These are phyloP conservation scores for Clitopilus passeckerianus DNA, from an alignment of 768 basidiomycete species.

Conservation along the genomic window DNA sequence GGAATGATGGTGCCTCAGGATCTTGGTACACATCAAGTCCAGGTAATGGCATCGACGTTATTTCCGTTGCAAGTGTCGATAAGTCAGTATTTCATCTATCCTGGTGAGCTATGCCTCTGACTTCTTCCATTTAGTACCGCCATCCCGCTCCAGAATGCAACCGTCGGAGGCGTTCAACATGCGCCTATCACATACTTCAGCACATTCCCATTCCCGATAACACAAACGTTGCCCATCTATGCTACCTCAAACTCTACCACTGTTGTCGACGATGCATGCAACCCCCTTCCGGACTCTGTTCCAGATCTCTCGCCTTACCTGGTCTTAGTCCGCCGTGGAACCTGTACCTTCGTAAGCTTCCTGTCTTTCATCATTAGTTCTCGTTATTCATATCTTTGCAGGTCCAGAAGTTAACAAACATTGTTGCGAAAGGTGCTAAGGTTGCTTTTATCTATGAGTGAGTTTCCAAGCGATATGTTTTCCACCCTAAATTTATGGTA, in stretches of 20 bases:
- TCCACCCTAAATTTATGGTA: neutral
- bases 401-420: slow-evolving; percentile 48
- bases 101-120: neutral
- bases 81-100: slow-evolving; percentile 27
- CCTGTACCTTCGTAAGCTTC: slow-evolving; percentile 48
- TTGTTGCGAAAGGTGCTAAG: slow-evolving; percentile 48
- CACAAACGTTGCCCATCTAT: slow-evolving; percentile 45
- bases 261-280: slow-evolving; percentile 54
- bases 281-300: slow-evolving; percentile 43
- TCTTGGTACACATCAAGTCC: slow-evolving; percentile 58
- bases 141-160: slow-evolving; percentile 52
- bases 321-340: slow-evolving; percentile 54
- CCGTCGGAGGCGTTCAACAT: slow-evolving; percentile 41
- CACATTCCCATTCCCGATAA: slow-evolving; percentile 40
- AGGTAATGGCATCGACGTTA: slow-evolving; percentile 49
- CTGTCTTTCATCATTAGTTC: neutral
- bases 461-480: slow-evolving; percentile 10
- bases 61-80: slow-evolving; percentile 51
- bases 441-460: slow-evolving; percentile 52
- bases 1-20: slow-evolving; percentile 52
- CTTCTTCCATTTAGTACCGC: slow-evolving; percentile 31
- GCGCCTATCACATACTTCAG: slow-evolving; percentile 51
- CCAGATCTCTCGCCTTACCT: slow-evolving; percentile 51
- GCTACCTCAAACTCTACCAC: slow-evolving; percentile 55
- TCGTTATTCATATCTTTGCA: slow-evolving; percentile 7